Conservation (phyloP, 108 stramenopile species). For the Fistulifera solaris region DNA sequence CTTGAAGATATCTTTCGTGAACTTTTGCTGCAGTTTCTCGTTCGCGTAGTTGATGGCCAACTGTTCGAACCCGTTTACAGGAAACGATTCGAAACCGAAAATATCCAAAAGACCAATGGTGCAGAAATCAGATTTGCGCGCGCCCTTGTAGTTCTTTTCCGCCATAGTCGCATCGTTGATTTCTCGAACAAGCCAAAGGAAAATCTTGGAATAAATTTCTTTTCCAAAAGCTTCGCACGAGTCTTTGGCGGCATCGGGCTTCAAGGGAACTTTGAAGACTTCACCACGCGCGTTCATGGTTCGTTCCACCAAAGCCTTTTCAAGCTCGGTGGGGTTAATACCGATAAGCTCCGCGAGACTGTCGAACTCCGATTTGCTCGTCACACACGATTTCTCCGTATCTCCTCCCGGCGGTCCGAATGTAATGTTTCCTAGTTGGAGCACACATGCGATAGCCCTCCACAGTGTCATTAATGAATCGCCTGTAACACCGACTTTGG, state of each 20-base stretch:
- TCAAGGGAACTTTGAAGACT: slow-evolving; percentile 70
- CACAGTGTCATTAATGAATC: slow-evolving; percentile 44
- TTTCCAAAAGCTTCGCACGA: slow-evolving; percentile 94
- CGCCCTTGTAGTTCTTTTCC: slow-evolving; percentile 28
- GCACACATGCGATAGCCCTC: slow-evolving; percentile 66
- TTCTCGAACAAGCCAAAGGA: slow-evolving; percentile 86
- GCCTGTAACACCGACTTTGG: slow-evolving; percentile 59
- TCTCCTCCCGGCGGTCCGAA: slow-evolving; percentile 51
- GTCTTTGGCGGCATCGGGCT: slow-evolving; percentile 62
- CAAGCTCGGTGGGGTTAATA: slow-evolving; percentile 31
- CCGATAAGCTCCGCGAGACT: slow-evolving; percentile 73
- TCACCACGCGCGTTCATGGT: slow-evolving; percentile 63
- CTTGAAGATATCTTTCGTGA: slow-evolving; percentile 70
- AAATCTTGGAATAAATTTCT: slow-evolving; percentile 89
- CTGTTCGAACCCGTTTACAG: slow-evolving; percentile 84
- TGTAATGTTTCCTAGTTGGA: slow-evolving; percentile 82
- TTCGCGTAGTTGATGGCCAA: slow-evolving; percentile 96
- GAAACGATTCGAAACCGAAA: slow-evolving; percentile 95
- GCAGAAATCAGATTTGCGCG: slow-evolving; percentile 28
- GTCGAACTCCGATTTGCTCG: slow-evolving; percentile 38
- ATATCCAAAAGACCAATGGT: slow-evolving; percentile 88
- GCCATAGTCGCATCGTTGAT: slow-evolving; percentile 87
- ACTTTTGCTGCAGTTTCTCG: slow-evolving; percentile 93
- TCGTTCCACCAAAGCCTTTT: slow-evolving; percentile 58
- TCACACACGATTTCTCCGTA: slow-evolving; percentile 51